phyloP scores from a whole-genome alignment of 1,284 basidiomycete species.

The Sanguinoderma infundibulare region DNA sequence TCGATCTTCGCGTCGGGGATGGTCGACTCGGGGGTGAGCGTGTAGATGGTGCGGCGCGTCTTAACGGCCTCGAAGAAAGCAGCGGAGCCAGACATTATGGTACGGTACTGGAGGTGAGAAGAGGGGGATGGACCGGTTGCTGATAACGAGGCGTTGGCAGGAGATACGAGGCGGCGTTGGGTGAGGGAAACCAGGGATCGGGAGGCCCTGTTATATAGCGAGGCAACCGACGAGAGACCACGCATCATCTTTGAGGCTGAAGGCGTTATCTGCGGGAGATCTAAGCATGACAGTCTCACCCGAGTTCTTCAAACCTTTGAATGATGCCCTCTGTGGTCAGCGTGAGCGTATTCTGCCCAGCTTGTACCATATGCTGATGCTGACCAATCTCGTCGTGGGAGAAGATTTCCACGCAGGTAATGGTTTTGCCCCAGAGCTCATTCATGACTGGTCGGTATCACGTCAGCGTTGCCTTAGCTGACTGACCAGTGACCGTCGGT shows the following conservation, averaged over 20 bases:
- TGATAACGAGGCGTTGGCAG: neutral
- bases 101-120: slow-evolving; percentile 1
- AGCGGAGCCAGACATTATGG: slow-evolving; percentile 26
- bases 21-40: slow-evolving; percentile 26
- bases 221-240: slow-evolving; percentile 10
- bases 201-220: slow-evolving; percentile 7
- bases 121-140: neutral
- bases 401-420: too few species aligned
- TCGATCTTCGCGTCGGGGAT: slow-evolving; percentile 30
- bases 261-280: slow-evolving; percentile 10
- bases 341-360: neutral
- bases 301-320: neutral
- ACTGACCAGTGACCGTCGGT: neutral
- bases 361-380: too few species aligned
- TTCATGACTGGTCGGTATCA: slow-evolving; percentile 1
- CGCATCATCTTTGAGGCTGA: slow-evolving; percentile 12
- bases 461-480: slow-evolving; percentile 1
- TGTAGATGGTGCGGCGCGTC: slow-evolving; percentile 30
- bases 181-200: slow-evolving; percentile 2
- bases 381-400: slow-evolving; percentile 9
- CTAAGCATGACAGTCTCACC: neutral
- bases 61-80: slow-evolving; percentile 30
- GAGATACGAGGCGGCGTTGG: slow-evolving; percentile 5
- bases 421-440: neutral
- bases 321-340: neutral